phyloP scores from a whole-genome alignment of 2,329 filamentous ascomycete genomes.

The Colletotrichum salicis region DNA sequence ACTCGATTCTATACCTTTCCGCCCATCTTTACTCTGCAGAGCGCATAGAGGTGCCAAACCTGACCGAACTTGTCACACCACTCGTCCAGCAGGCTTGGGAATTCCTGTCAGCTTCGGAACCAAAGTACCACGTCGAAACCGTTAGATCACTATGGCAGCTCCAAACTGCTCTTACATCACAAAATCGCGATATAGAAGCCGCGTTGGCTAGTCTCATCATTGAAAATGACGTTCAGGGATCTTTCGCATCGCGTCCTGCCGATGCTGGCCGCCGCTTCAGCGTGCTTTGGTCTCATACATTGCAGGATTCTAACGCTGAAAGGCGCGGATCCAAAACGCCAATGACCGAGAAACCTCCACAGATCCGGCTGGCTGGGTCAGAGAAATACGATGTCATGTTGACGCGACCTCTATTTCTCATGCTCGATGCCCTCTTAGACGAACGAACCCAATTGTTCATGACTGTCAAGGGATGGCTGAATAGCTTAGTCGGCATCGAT shows the following conservation, averaged over 20 bases:
- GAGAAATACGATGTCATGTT: constrained; percentile 79
- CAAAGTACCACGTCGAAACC: constrained; percentile 95
- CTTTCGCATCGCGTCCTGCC: constrained; percentile 59
- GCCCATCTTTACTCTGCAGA: constrained; percentile 66
- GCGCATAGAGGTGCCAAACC: constrained; percentile 61
- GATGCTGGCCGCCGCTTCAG: constrained; percentile 77
- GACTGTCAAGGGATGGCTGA: constrained; percentile 84
- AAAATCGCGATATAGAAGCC: constrained; percentile 82
- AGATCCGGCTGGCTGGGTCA: constrained; percentile 61
- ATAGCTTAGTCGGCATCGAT: constrained; percentile 71
- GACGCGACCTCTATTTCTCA: constrained; percentile 81
- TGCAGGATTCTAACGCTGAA: constrained; percentile 63
- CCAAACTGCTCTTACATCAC: constrained; percentile 74
- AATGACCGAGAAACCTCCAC: constrained; percentile 45
- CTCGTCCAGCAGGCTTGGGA: constrained; percentile 81
- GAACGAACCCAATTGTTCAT: constrained; percentile 79
- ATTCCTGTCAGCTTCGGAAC: constrained; percentile 82
- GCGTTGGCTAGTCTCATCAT: constrained; percentile 78
- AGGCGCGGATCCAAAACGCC: constrained; percentile 54
- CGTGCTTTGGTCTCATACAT: constrained; percentile 84
- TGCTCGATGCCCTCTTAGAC: constrained; percentile 81
- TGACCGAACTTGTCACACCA: constrained; percentile 72
- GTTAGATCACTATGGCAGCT: constrained; percentile 88
- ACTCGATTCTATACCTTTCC: constrained; percentile 67
- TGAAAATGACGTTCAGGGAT: constrained; percentile 58